Conservation (phyloP, 2,329 filamentous ascomycete species). For the Pseudogymnoascus pannorum region DNA sequence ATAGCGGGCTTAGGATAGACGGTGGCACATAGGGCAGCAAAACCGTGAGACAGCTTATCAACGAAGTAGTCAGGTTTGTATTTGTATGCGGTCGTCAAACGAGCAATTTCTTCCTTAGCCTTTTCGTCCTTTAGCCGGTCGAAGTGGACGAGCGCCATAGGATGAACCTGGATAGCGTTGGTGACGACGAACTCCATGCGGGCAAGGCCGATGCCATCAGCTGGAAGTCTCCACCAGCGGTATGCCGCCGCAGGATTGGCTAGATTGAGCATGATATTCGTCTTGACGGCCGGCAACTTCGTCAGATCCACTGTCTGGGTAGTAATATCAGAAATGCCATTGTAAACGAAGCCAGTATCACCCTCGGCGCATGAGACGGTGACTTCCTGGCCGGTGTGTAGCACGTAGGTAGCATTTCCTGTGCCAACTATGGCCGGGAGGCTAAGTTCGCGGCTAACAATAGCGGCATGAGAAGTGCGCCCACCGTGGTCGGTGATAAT, state of each 20-base stretch:
- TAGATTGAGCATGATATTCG: no score
- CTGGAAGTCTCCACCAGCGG: conserved; percentile 34
- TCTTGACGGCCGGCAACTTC: conserved; percentile 15
- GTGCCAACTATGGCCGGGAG: conserved; percentile 34
- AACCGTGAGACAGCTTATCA: conserved; percentile 31
- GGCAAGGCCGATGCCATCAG: conserved; percentile 32
- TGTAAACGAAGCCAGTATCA: conserved; percentile 32
- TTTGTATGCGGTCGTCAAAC: conserved; percentile 28
- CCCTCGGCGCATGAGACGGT: conserved; percentile 35
- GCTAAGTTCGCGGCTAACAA: conserved; percentile 34
- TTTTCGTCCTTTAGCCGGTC: conserved; percentile 26
- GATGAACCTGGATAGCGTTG: conserved; percentile 32
- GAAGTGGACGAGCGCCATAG: conserved; percentile 31
- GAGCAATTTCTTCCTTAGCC: conserved; percentile 20
- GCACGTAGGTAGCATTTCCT: conserved; percentile 30
- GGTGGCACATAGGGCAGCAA: conserved; percentile 32
- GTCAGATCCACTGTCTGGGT: conserved; percentile 28
- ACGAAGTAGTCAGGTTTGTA: conserved; percentile 34
- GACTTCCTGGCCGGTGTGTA: conserved; percentile 32
- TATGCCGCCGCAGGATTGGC: conserved; percentile 29
- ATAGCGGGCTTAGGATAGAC: conserved; percentile 34
- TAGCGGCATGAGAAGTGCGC: conserved; percentile 36
- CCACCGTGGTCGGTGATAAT: conserved; percentile 25
- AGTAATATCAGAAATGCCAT: conserved; percentile 29
- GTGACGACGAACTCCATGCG: conserved; percentile 27